Conservation (phyloP, 306 rosid genomes). For the Glycine tomentella region DNA sequence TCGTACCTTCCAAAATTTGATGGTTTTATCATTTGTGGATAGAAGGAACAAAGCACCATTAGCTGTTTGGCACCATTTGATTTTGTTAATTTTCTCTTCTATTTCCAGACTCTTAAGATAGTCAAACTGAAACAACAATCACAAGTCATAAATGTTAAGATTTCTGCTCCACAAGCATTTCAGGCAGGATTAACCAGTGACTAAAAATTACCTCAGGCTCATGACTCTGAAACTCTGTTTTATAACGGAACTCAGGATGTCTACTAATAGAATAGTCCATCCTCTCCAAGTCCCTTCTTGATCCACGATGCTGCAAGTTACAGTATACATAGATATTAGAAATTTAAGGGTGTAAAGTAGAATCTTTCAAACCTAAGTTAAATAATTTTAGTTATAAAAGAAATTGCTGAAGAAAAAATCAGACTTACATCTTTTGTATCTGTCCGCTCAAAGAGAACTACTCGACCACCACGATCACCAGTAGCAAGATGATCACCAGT, state of each 20-base stretch:
- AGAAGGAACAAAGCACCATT: conserved; percentile 94
- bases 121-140: conserved; percentile 75
- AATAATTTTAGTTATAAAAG: conserved; percentile 7
- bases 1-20: conserved; percentile 96
- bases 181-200: conserved; percentile 26
- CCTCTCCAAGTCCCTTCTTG: conserved; percentile 92
- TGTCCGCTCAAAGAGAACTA: conserved; percentile 98
- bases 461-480: conserved; percentile 99
- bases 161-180: conserved; percentile 14
- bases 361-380: conserved; percentile 36
- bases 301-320: conserved; percentile 69
- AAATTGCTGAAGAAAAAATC: conserved; percentile 36
- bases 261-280: conserved; percentile 75
- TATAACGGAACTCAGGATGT: conserved; percentile 99
- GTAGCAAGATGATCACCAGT: conserved; percentile 98
- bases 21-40: conserved; percentile 96
- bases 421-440: conserved; percentile 84
- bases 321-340: conserved; percentile 26
- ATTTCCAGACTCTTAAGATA: conserved; percentile 99
- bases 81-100: conserved; percentile 99
- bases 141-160: conserved; percentile 32
- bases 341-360: conserved; percentile 30
- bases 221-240: conserved; percentile 99
- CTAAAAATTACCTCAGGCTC: conserved; percentile 83
- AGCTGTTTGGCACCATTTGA: conserved; percentile 98